These are phyloP conservation scores for Decorospora gaudefroyi DNA, from an alignment of 2,329 filamentous ascomycete species.

Conservation along the genomic window DNA sequence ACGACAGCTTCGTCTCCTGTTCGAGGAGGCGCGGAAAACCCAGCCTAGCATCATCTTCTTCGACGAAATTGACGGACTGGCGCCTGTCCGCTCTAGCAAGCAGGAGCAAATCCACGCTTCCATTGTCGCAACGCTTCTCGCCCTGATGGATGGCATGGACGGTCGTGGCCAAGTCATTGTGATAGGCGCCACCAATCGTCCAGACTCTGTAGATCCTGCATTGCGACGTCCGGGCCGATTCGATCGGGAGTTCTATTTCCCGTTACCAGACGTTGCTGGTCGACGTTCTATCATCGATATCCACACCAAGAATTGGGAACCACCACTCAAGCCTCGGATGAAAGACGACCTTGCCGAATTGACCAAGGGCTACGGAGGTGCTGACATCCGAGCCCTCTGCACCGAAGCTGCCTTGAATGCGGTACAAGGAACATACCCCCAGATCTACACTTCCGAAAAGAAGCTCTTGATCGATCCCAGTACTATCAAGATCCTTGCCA, in stretches of 20 bases:
- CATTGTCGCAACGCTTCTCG: conserved; percentile 64
- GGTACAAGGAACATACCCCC: conserved; percentile 92
- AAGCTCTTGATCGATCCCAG: conserved; percentile 86
- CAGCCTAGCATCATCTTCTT: conserved; percentile 99
- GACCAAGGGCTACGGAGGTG: conserved; percentile 96
- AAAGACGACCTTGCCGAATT: conserved; percentile 82
- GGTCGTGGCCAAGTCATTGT: conserved; percentile 83
- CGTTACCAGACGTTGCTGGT: conserved; percentile 78
- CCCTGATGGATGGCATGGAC: conserved; percentile 58
- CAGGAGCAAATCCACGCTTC: conserved; percentile 99
- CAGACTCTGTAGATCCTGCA: conserved; percentile 96
- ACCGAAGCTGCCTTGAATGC: conserved; percentile 96
- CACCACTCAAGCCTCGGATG: conserved; percentile 72
- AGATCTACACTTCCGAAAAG: conserved; percentile 89
- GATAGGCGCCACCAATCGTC: conserved; percentile 96
- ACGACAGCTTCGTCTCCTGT: conserved; percentile 87
- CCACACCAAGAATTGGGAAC: conserved; percentile 91
- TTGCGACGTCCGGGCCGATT: conserved; percentile 91
- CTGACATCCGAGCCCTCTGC: conserved; percentile 89
- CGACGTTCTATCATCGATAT: conserved; percentile 90
- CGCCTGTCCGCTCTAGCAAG: conserved; percentile 94
- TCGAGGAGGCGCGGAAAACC: conserved; percentile 92
- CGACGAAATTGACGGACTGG: conserved; percentile 96
- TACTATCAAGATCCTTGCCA: conserved; percentile 83
- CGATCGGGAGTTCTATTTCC: conserved; percentile 97